These are phyloP conservation scores for Achaetomium macrosporum DNA, from an alignment of 2,329 filamentous ascomycete genomes.

Conservation along the genomic window DNA sequence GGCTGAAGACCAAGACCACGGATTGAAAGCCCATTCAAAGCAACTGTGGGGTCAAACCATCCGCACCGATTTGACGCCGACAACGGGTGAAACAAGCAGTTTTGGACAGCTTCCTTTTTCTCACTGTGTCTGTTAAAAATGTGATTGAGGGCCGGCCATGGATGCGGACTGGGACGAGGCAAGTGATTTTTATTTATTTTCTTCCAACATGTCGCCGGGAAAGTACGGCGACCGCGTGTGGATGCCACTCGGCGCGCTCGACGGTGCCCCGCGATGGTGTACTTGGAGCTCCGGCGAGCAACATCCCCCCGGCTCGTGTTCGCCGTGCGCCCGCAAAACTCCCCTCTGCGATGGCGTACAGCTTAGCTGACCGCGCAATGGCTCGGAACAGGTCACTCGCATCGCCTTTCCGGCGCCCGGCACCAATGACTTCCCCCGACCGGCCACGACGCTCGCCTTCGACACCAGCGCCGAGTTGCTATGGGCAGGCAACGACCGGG, in stretches of 20 bases:
- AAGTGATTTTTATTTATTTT: constrained; percentile 27
- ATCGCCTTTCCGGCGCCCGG: constrained; percentile 74
- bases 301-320: neutral
- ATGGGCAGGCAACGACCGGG: constrained; percentile 86
- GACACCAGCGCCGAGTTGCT: constrained; percentile 84
- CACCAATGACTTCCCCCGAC: constrained; percentile 62
- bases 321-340: neutral
- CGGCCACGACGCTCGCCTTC: constrained; percentile 77
- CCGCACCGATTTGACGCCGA: constrained; percentile 8
- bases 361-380: constrained; percentile 7
- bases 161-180: constrained; percentile 66
- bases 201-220: neutral
- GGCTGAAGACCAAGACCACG: too few relatives aligned
- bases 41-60: constrained; percentile 1
- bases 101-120: neutral
- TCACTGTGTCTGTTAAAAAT: constrained; percentile 16
- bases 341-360: neutral
- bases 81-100: neutral
- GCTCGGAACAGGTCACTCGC: constrained; percentile 60
- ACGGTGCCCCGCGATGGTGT: neutral
- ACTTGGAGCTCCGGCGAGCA: neutral
- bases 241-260: too few relatives aligned
- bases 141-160: constrained; percentile 37
- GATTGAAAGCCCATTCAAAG: neutral
- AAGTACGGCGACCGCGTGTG: too few relatives aligned